These are phyloP conservation scores for Solanum ossicruentum DNA, from an alignment of 257 asterid species.

Conservation along the genomic window DNA sequence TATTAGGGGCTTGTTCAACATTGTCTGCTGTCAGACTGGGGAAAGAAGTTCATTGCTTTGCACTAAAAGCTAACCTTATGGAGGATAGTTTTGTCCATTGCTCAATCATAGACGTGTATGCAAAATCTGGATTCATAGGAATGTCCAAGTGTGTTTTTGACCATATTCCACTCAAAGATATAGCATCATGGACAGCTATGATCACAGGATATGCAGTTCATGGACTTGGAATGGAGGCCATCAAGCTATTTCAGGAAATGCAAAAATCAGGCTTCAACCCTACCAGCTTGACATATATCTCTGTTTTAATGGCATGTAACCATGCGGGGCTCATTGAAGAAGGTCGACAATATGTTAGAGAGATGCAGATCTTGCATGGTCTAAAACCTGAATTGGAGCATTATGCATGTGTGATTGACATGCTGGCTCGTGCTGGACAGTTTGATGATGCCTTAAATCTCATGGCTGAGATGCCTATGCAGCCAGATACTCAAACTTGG, in stretches of 20 bases:
- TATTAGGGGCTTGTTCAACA: slow-evolving; percentile 18
- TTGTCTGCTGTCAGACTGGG: slow-evolving; percentile 11
- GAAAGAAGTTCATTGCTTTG: slow-evolving; percentile 22
- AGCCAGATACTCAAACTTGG: slow-evolving; percentile 19
- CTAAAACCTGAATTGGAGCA: slow-evolving; percentile 19
- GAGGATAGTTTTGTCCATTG: slow-evolving; percentile 9
- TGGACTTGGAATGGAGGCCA: slow-evolving; percentile 17
- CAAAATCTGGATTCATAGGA: slow-evolving; percentile 17
- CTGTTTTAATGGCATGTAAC: slow-evolving; percentile 18
- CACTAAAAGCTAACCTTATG: slow-evolving; percentile 7
- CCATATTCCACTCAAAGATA: slow-evolving; percentile 5
- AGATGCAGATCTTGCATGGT: slow-evolving; percentile 10
- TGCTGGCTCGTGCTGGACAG: slow-evolving; percentile 27
- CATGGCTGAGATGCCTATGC: slow-evolving; percentile 11
- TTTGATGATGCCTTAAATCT: slow-evolving; percentile 14
- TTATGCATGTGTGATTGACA: slow-evolving; percentile 20
- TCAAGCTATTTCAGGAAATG: slow-evolving; percentile 9
- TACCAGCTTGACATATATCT: slow-evolving; percentile 6
- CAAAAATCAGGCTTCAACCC: slow-evolving; percentile 5
- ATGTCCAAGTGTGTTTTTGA: slow-evolving; percentile 10
- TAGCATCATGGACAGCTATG: slow-evolving; percentile 14
- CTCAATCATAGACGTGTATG: slow-evolving; percentile 24
- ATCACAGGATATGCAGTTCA: slow-evolving; percentile 22
- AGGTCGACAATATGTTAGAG: slow-evolving; percentile 8
- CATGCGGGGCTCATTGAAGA: slow-evolving; percentile 19